Conservation (phyloP, 2,329 filamentous ascomycete genomes). For the Colletotrichum chlorophyti region DNA sequence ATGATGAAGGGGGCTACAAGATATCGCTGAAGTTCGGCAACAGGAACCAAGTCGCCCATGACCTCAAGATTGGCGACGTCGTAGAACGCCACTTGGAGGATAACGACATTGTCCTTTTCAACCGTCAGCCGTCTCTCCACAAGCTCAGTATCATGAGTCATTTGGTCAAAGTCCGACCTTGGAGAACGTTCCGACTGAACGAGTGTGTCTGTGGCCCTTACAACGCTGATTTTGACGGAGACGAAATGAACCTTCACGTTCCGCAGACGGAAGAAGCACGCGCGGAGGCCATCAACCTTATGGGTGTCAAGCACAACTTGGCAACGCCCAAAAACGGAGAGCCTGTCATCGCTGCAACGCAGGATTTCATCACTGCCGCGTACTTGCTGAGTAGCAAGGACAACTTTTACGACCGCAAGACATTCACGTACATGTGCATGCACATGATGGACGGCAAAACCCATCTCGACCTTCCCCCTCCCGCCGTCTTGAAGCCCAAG, state of each 20-base stretch:
- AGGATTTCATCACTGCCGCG: constrained; percentile 97
- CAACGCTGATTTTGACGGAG: constrained; percentile 98
- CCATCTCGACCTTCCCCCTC: constrained; percentile 83
- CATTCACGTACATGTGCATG: constrained; percentile 88
- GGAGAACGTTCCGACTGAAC: constrained; percentile 95
- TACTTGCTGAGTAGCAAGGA: constrained; percentile 93
- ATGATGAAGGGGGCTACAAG: constrained; percentile 69
- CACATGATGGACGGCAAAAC: constrained; percentile 89
- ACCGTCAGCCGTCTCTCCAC: constrained; percentile 95
- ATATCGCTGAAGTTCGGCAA: constrained; percentile 79
- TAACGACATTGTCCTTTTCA: constrained; percentile 95
- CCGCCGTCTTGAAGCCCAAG: constrained; percentile 84
- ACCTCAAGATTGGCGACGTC: constrained; percentile 82
- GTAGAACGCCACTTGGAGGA: constrained; percentile 96
- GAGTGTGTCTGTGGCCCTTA: constrained; percentile 98
- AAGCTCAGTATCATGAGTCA: constrained; percentile 99
- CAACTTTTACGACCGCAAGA: constrained; percentile 86
- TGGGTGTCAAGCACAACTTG: constrained; percentile 97
- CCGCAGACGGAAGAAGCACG: constrained; percentile 97
- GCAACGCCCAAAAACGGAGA: constrained; percentile 97
- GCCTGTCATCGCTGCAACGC: constrained; percentile 97
- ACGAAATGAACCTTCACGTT: constrained; percentile 99
- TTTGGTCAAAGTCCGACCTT: constrained; percentile 89
- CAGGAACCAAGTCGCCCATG: constrained; percentile 72
- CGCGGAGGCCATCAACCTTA: constrained; percentile 92